These are phyloP conservation scores for Phytopythium litorale DNA, from an alignment of 352 stramenopile genomes.

Conservation along the genomic window DNA sequence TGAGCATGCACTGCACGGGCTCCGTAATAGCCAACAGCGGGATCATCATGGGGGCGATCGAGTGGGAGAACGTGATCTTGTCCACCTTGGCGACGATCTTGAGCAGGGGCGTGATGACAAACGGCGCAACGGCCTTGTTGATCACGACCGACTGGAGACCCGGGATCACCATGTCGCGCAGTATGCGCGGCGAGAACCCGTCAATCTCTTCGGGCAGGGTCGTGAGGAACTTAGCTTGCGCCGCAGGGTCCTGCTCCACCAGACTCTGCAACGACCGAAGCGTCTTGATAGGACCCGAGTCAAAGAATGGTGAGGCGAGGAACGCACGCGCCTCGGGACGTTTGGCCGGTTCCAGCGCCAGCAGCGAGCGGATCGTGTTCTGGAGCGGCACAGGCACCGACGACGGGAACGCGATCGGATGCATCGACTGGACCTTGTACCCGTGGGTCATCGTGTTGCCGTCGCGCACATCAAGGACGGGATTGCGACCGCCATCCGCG, in stretches of 20 bases:
- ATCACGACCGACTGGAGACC: conserved; percentile 76
- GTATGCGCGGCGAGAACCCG: conserved; percentile 67
- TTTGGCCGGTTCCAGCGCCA: conserved; percentile 57
- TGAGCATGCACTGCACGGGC: conserved; percentile 88
- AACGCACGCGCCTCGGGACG: conserved; percentile 71
- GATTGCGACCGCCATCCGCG: conserved; percentile 73
- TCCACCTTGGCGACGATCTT: conserved; percentile 87
- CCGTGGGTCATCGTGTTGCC: conserved; percentile 88
- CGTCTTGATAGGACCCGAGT: conserved; percentile 84
- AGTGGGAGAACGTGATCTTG: conserved; percentile 77
- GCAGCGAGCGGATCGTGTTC: conserved; percentile 79
- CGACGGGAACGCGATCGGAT: conserved; percentile 77
- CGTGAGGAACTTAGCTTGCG: conserved; percentile 80
- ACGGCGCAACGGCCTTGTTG: conserved; percentile 84
- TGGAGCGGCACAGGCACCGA: conserved; percentile 77
- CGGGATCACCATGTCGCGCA: conserved; percentile 85
- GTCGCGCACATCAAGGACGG: conserved; percentile 78
- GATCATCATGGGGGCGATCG: conserved; percentile 81
- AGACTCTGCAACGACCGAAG: conserved; percentile 74
- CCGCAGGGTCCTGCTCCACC: conserved; percentile 77
- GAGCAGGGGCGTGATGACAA: conserved; percentile 84
- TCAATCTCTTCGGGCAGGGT: conserved; percentile 68
- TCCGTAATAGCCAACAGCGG: conserved; percentile 78
- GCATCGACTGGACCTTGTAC: conserved; percentile 88
- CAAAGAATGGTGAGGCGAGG: conserved; percentile 82